Evolutionary conservation across 2,329 filamentous ascomycete species (phyloP), one percentile per base, ranked within the genome.

Genomic region (Aspergillus ochraceus): DNA sequence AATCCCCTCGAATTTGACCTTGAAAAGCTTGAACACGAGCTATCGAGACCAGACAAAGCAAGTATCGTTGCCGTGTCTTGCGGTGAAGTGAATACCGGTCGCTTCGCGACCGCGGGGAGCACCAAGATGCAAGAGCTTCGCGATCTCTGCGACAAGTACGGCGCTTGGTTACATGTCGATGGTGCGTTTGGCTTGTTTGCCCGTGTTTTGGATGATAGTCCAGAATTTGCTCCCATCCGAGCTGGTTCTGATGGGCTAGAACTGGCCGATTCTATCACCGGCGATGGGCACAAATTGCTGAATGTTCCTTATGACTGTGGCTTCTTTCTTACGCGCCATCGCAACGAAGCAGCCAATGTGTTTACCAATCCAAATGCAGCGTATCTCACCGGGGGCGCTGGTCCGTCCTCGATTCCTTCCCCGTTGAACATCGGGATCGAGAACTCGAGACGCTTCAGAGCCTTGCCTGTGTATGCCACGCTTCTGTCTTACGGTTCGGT

Each of bases 221-320:
- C 80, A 1, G 83, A 88, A 58, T 92, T 90, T 70, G 71, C 73
- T 12, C 77, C 60, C 51, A 71, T 86, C 61, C 86, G 76, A 59
- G 76, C 72, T 39, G 81, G 76, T 60, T 82, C 77, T 1, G 81
- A 84, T 4, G 91, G 90, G 0, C 74, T 97, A 12, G 89, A 96
- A 62, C 80, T 96, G 2, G 92, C 90, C 3, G 92, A 97, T 71
- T 96, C 91, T 54, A 92, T 97, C 66, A 88, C 91, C 0, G 88
- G 90, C 2, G 93, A 97, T 69, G 90, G 85, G 0, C 94, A 98
- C 75, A 97, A 97, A 71, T 78, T 97, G n/a, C 83, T 98, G 61
- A 97, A 97, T 66, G 92, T 97, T 50, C 93, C 94, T 0, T 97
- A 97, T 69, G 94, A 97, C 74, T 93, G 89, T 68, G 94, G 93